These are phyloP conservation scores for Rhododendron henanense DNA, from an alignment of 148 eudicot genomes.

Conservation along the genomic window DNA sequence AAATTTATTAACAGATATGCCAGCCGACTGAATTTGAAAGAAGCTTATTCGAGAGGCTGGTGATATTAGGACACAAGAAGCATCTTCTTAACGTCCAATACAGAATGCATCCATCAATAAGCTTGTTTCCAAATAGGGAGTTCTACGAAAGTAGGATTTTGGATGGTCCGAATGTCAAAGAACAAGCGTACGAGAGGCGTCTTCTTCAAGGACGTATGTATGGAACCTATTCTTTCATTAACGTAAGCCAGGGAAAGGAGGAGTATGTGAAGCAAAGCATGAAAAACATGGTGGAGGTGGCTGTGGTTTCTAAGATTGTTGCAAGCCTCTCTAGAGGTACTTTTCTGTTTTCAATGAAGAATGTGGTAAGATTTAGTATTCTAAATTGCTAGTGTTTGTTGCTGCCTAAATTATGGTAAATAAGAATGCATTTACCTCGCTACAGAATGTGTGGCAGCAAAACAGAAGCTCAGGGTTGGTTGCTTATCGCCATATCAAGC, in stretches of 20 bases:
- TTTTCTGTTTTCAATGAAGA: background rate
- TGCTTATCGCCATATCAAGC: constrained; percentile 47
- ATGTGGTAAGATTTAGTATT: background rate
- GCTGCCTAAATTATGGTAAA: constrained; percentile 24
- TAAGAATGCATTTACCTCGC: constrained; percentile 8
- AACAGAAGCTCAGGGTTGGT: constrained; percentile 42
- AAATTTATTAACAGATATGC: constrained; percentile 27
- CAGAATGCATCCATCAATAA: no score
- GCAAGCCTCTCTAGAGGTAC: constrained; percentile 42
- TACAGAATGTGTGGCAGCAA: constrained; percentile 22
- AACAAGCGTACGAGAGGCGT: background rate
- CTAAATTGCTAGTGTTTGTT: constrained; percentile 24
- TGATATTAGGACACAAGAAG: no score
- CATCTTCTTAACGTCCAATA: no score
- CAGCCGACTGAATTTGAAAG: no score
- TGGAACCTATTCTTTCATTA: constrained; percentile 29
- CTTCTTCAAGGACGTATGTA: constrained; percentile 21
- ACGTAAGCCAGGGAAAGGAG: constrained; percentile 40
- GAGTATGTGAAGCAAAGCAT: no score
- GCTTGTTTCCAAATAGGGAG: no score
- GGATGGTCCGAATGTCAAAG: no score
- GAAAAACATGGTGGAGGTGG: no score
- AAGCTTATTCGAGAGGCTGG: no score
- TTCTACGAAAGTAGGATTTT: no score
- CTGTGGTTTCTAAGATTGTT: constrained; percentile 19